Base-by-base conservation (phyloP, 2,329 filamentous ascomycete species). In the Trichophyton benhamiae region DNA sequence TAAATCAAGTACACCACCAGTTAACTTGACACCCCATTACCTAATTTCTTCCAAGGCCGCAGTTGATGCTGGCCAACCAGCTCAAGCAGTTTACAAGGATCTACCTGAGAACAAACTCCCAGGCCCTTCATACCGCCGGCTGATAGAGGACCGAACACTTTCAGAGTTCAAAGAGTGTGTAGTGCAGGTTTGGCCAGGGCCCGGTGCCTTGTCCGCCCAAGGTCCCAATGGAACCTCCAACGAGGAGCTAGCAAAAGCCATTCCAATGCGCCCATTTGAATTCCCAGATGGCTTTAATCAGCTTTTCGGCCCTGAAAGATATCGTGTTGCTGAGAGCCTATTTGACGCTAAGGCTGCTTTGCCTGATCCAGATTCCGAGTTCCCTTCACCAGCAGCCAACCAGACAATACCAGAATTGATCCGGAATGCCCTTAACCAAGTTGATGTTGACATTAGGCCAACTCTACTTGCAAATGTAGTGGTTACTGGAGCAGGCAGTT, bases 101-200 rank as follows among this genome's bases (percentile, higher is more conserved):
- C 95, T 90, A 72, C 80, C 70, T 79, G 80, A 72, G 69, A 82
- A 68, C 78, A 76, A 76, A 60, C 77, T 80, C 1, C 83, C 82
- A 0, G 77, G 79, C 67, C 81, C 83, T 30, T 91, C 88, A 1
- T 97, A 91, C 82, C 85, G 87, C 63, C 79, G 80, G 17, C 86
- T 92, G 66, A 87, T 97, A 75, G 91, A 99, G 78, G 94, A 97
- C 74, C 88, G 92, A 60, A 87, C 96, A 48, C 78, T 99, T 62
- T 91, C 89, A 42, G 91, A 96, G 72, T 99, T 95, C 83, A 99
- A 99, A 78, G 95, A 99, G 77, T 95, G 88, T 17, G 90, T 96
- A 15, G 91, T 97, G 30, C 91, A 96, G 76, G 85, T 92, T 13
- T 99, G 94, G 92, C 83, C 85, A 27, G 89, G 89, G 0, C 89